Conservation (phyloP, 2,329 filamentous ascomycete genomes). For the Fusarium coffeatum region DNA sequence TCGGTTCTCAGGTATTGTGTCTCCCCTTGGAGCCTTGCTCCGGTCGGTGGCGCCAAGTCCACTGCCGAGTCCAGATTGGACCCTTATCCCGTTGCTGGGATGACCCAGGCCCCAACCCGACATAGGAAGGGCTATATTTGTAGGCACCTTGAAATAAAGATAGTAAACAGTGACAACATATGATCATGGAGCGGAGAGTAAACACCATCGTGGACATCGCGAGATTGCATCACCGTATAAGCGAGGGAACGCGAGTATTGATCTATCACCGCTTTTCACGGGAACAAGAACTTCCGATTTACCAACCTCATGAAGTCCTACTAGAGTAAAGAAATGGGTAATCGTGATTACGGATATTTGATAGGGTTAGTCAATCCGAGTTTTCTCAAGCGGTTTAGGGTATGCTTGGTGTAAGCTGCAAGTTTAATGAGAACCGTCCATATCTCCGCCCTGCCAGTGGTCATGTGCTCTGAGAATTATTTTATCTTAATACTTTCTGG, state of each 20-base stretch:
- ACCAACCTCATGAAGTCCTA: neutral
- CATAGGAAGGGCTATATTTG: constrained; percentile 2
- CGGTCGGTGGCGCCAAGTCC: constrained; percentile 27
- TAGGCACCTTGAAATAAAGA: constrained; percentile 5
- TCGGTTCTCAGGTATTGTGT: neutral
- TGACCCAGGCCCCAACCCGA: neutral
- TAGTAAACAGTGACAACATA: constrained; percentile 4
- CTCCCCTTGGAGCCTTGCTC: constrained; percentile 14
- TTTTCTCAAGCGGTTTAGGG: neutral
- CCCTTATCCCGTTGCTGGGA: constrained; percentile 1
- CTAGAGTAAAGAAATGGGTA: neutral
- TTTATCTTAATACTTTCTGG: neutral
- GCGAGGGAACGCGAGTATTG: constrained; percentile 28
- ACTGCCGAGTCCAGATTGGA: constrained; percentile 28
- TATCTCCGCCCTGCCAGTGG: neutral
- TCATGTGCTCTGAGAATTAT: neutral
- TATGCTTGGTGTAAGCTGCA: neutral
- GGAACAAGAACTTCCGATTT: neutral
- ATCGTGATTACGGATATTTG: neutral
- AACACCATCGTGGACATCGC: constrained; percentile 12
- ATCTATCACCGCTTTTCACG: constrained; percentile 16
- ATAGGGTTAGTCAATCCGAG: neutral
- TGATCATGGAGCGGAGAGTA: constrained; percentile 6
- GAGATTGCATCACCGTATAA: constrained; percentile 33
- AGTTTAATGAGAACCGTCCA: neutral